Conservation (phyloP, 2,329 filamentous ascomycete genomes). For the Ophiognomonia clavigignenti-juglandacearum region DNA sequence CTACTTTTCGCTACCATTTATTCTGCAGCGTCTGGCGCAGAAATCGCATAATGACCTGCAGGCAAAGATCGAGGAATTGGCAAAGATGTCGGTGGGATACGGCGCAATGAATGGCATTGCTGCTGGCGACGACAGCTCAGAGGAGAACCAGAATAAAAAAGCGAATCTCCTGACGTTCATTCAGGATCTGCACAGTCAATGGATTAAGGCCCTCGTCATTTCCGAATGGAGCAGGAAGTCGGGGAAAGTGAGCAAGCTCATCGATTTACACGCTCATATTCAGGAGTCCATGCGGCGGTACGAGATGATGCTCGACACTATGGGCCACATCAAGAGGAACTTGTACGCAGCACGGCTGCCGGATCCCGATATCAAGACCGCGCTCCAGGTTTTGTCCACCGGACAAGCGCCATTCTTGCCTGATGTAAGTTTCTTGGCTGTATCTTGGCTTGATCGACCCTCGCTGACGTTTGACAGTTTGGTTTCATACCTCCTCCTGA, state of each 20-base stretch:
- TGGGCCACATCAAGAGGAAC: constrained; percentile 69
- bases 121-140: constrained; percentile 50
- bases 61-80: constrained; percentile 65
- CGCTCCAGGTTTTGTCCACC: constrained; percentile 76
- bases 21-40: constrained; percentile 77
- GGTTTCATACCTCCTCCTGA: constrained; percentile 71
- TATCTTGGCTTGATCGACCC: constrained; percentile 26
- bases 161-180: constrained; percentile 69
- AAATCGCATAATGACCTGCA: constrained; percentile 75
- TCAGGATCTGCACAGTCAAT: constrained; percentile 75
- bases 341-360: constrained; percentile 71
- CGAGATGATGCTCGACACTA: constrained; percentile 52
- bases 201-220: constrained; percentile 88
- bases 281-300: constrained; percentile 58
- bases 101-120: constrained; percentile 48
- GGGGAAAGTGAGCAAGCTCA: constrained; percentile 75
- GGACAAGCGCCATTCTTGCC: constrained; percentile 76
- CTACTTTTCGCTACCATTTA: constrained; percentile 68
- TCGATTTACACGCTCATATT: constrained; percentile 78
- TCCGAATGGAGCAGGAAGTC: constrained; percentile 83
- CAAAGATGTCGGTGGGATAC: constrained; percentile 58
- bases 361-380: constrained; percentile 87
- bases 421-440: constrained; percentile 49
- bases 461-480: constrained; percentile 42
- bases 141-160: constrained; percentile 73